phyloP scores from a whole-genome alignment of 129 eudicot species.

The Saposhnikovia divaricata region DNA sequence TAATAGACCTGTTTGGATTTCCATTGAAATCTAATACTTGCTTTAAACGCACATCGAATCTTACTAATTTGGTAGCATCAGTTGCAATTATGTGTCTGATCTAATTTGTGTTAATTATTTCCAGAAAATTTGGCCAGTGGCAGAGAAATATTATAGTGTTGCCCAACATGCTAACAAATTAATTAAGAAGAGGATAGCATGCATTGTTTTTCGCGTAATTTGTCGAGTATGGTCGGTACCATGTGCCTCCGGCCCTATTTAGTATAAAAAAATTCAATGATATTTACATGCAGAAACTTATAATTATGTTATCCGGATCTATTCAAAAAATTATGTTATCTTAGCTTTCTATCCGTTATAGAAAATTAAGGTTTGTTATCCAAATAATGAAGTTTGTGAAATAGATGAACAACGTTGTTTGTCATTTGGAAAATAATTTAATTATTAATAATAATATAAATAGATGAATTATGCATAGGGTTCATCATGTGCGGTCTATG shows the following conservation, averaged over 20 bases:
- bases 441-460: neutral
- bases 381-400: neutral
- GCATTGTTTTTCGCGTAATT: neutral
- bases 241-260: neutral
- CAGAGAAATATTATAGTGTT: too few species aligned
- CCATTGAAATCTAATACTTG: too few species aligned
- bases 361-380: neutral
- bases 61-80: too few species aligned
- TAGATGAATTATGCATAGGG: neutral
- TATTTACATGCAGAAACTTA: neutral
- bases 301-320: neutral
- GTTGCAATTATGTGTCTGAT: too few species aligned
- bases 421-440: neutral
- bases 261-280: neutral
- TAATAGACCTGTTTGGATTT: too few species aligned
- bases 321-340: too few species aligned
- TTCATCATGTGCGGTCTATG: neutral
- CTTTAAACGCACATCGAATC: too few species aligned
- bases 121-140: too few species aligned
- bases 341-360: neutral
- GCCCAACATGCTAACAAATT: neutral
- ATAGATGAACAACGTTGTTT: neutral
- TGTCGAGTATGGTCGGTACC: neutral
- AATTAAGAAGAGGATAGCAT: neutral
- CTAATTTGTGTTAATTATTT: too few species aligned